Evolutionary conservation across 169 alveolate genomes (phyloP), one percentile per base, ranked within the genome.

Genomic region (Cryptosporidium meleagridis): DNA sequence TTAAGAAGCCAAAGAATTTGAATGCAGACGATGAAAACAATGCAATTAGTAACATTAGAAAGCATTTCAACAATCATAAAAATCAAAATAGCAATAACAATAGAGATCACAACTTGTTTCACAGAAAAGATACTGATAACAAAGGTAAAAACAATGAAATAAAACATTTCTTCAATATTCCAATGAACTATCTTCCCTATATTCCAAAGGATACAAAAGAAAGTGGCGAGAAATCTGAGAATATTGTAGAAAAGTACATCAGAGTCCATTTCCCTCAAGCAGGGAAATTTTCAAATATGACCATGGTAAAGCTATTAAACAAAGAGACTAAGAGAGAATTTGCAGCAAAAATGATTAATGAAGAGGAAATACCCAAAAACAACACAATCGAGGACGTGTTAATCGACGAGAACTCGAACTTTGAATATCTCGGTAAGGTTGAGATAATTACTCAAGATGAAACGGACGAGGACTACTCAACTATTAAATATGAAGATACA

Each of bases 201-300:
- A 10, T 61, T 26, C 89, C 89, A 23, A 26, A 44, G 16, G 80
- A 62, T 0, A 5, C 7, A 26, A 41, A 10, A 1, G 59, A 37
- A 12, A 29, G 35, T 26, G 48, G 12, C 6, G 12, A 48, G 55
- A 5, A 48, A n/a, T 48, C 55, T 48, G 51, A 37, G 35, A 52
- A 59, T 59, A 65, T 80, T 2, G 29, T 62, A 23, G 29, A 14
- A 6, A 80, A 61, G 35, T 80, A 80, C 18, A 51, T 80, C 7
- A 58, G 75, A 61, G 89, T 80, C 8, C 75, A 67, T 45, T 80
- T 80, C 55, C 89, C 89, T 31, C 89, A 80, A 48, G 89, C 89
- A 14, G 89, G 89, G 16, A 41, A 65, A 21, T 39, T 59, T 21
- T 61, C 89, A 35, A 80, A 67, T 48, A 58, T 80, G 23, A 80